A percentile compares a stretch with the other conserved stretches of the same genome.
These are phyloP conservation scores for Alternaria panax DNA, from an alignment of 2,329 filamentous ascomycete genomes.

Conservation along the genomic window DNA sequence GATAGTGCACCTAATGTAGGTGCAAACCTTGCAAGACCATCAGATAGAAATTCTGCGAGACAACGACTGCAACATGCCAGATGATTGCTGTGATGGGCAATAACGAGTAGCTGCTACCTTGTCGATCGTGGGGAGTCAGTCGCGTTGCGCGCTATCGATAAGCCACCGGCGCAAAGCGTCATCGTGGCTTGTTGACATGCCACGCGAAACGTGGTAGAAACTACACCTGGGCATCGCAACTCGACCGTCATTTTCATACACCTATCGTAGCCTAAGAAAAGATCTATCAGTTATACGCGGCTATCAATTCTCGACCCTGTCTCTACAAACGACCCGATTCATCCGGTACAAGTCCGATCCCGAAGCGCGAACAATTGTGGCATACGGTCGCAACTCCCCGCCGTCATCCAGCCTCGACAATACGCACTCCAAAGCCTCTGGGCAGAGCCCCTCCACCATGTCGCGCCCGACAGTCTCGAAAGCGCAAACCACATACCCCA, in stretches of 20 bases:
- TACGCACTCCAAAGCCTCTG: not conserved
- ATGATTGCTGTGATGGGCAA: not conserved
- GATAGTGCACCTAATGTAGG: constrained; percentile 29
- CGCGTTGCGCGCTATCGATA: constrained; percentile 21
- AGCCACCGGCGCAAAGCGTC: constrained; percentile 8
- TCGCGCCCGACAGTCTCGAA: constrained; percentile 44
- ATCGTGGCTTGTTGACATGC: constrained; percentile 13
- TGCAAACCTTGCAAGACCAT: constrained; percentile 7
- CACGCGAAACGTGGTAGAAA: constrained; percentile 30
- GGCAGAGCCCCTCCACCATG: constrained; percentile 23
- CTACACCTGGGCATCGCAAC: constrained; percentile 4
- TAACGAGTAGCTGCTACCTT: not conserved
- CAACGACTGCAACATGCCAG: too few species aligned
- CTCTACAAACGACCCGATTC: not conserved
- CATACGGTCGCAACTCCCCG: not conserved
- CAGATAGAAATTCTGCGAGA: not conserved
- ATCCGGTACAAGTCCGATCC: not conserved
- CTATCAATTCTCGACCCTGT: not conserved
- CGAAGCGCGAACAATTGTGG: constrained; percentile 5
- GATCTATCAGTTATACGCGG: constrained; percentile 5
- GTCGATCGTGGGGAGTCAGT: not conserved
- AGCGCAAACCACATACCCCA: constrained; percentile 29
- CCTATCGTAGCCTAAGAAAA: not conserved
- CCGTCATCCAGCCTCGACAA: not conserved
- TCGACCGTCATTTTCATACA: constrained; percentile 1